Base-by-base conservation (phyloP, 2,329 filamentous ascomycete genomes). In the Mycogone perniciosa region DNA sequence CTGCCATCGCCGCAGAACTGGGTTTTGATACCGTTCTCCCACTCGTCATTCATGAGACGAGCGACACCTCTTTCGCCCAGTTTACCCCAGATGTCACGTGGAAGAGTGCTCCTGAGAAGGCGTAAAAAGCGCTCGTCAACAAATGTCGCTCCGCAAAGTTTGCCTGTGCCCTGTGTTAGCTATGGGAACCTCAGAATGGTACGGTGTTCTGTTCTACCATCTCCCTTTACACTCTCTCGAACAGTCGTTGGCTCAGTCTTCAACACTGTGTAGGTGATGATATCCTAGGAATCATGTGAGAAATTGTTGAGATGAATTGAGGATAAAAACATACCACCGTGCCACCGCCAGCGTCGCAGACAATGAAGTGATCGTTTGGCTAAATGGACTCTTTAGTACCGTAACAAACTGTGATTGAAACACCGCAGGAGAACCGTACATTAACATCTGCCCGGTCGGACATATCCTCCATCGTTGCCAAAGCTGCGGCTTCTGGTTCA, bases 401-500 rank as follows among this genome's bases (percentile, higher is more conserved):
- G 33, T 27, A n/a, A 37, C 26, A 20, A 31, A 7, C 31, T 2
- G 30, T 29, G 27, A 30, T 31, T 5, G 7, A 26, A 31, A 8
- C 9, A 35, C 48, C 9, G 37, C 30, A 6, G 20, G 6, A 38
- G 8, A 26, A 4, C 35, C 44, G n/a, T 50, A 60, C 59, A 38
- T 61, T 46, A 0, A 67, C 55, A 0, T 56, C 57, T 0, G 55
- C 57, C 1, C 60, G 54, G 4, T 59, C 54, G 0, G 56, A 54
- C 0, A 69, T 47, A 2, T 67, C 64, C 1, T 59, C 53, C 0
- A 75, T 53, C 0, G 66, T 67, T 0, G 70, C 66, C 0, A 76
- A 35, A 0, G 72, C 72, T 1, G 73, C 73, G 0, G 73, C 74
- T 51, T 76, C 73, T 0, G 73, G 74, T 50, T 76, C 74, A 0